phyloP scores from a whole-genome alignment of 768 basidiomycete genomes.

The Lentinula lateritia region DNA sequence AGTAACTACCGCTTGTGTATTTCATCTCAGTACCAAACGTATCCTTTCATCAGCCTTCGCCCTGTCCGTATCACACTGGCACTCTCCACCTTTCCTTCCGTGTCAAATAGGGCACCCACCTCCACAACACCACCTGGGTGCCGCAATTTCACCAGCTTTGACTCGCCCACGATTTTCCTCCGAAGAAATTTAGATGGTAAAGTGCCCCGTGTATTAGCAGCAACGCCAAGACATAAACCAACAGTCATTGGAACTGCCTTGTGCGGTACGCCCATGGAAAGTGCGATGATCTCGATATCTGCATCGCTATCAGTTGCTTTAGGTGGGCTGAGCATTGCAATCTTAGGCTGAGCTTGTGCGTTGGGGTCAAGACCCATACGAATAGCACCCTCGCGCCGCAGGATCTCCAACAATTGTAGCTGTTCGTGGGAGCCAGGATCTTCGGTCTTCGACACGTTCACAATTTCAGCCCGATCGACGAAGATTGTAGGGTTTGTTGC shows the following conservation, averaged over 20 bases:
- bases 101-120: conserved; percentile 52
- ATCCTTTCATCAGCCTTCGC: conserved; percentile 64
- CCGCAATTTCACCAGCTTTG: conserved; percentile 39
- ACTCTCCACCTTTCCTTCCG: conserved; percentile 41
- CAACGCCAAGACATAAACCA: conserved; percentile 63
- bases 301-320: conserved; percentile 21
- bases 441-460: not conserved
- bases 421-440: not conserved
- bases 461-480: conserved; percentile 40
- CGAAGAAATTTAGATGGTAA: conserved; percentile 41
- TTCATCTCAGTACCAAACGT: conserved; percentile 52
- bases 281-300: conserved; percentile 51
- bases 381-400: conserved; percentile 50
- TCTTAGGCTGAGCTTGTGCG: conserved; percentile 66
- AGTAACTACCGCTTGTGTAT: not conserved
- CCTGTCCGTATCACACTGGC: conserved; percentile 68
- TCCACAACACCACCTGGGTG: conserved; percentile 68
- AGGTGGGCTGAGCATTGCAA: conserved; percentile 47
- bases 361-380: conserved; percentile 61
- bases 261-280: conserved; percentile 70
- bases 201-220: conserved; percentile 47
- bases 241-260: conserved; percentile 73
- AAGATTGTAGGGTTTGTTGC: conserved; percentile 76
- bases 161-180: conserved; percentile 18
- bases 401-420: conserved; percentile 36